Base-by-base conservation (phyloP, 768 basidiomycete genomes). In the Pleurotus ostreatus region DNA sequence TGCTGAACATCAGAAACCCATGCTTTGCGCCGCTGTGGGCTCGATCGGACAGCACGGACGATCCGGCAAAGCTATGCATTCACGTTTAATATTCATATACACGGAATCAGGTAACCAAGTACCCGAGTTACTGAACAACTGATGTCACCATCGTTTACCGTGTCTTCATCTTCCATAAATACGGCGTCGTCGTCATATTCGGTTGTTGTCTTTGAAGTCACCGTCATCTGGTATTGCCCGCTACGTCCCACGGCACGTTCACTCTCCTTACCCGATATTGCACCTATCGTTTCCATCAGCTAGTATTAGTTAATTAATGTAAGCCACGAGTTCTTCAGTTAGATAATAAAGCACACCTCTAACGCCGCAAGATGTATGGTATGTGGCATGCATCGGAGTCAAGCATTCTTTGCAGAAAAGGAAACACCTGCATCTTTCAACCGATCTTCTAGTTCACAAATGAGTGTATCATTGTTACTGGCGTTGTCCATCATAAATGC, bases 231-330 rank as follows among this genome's bases (percentile, higher is more conserved):
- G 37, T 61, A 60, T 4, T 52, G 30, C 4, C 58, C 22, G 7
- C 46, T 47, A 2, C 51, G 34, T 1, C 56, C 38, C 13, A 16
- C 44, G 0, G 57, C 62, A 26, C 59, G 54, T 44, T 56, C 56
- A 11, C 41, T 43, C 12, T 45, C 45, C 11, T 58, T 59, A 5
- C 18, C 11, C 8, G 54, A 57, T 22, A 66, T 46, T 16, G 56
- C 68, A 0, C 68, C 64, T 26, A 69, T 66, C 5, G 56, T 54
- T 49, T 68, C 65, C 11, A 70, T 63, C 1, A 70, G 62, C 69
- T 69, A 58, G 26, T 18, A 18, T 30, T 55, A 20, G 47, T 30
- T 55, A 18, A 60, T 37, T 13, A 26, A 39, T 13, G 26, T 4
- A 20, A 51, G 20, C 20, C 20, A 20, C 20, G 20, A 20, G 20